Percentiles rank a stretch among this genome's conserved stretches.
phyloP scores from a whole-genome alignment of 1,139 yeast species.

The Suhomyces taliae region DNA sequence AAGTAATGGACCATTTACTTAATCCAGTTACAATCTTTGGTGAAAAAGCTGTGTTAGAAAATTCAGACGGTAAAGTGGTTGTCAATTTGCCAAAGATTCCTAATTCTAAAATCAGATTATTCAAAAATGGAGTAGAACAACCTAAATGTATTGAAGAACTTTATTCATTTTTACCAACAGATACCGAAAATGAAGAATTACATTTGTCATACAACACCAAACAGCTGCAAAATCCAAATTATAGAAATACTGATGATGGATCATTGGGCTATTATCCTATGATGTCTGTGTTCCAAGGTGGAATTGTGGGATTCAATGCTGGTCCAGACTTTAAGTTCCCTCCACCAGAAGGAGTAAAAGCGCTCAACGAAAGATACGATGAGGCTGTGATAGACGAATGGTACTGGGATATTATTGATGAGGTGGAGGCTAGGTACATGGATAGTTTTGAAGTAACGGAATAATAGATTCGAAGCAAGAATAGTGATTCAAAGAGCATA shows the following conservation, averaged over 20 bases:
- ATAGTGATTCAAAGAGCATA: neutral
- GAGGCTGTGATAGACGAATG: constrained; percentile 79
- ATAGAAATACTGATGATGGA: constrained; percentile 70
- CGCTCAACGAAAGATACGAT: constrained; percentile 62
- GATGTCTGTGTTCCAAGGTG: constrained; percentile 79
- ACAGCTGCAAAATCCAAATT: constrained; percentile 50
- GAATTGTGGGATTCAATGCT: constrained; percentile 66
- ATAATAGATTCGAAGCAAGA: neutral
- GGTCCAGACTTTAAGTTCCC: constrained; percentile 66
- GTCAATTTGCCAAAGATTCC: constrained; percentile 46
- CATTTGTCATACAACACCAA: constrained; percentile 33
- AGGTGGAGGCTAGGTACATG: constrained; percentile 67
- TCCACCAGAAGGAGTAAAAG: constrained; percentile 37
- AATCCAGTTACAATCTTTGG: constrained; percentile 75
- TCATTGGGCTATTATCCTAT: constrained; percentile 89
- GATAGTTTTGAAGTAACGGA: constrained; percentile 39
- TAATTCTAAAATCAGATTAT: constrained; percentile 62
- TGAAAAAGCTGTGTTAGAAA: constrained; percentile 52
- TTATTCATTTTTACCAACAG: constrained; percentile 70
- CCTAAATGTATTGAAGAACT: constrained; percentile 70
- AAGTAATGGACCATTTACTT: constrained; percentile 70
- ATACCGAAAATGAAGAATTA: constrained; percentile 28
- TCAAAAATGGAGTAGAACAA: constrained; percentile 69
- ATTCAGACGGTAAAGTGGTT: constrained; percentile 18
- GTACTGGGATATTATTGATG: constrained; percentile 82